Percentiles rank a stretch among this genome's conserved stretches.
These are phyloP conservation scores for Pichia sp. DNA, from an alignment of 1,139 yeast species.

Conservation along the genomic window DNA sequence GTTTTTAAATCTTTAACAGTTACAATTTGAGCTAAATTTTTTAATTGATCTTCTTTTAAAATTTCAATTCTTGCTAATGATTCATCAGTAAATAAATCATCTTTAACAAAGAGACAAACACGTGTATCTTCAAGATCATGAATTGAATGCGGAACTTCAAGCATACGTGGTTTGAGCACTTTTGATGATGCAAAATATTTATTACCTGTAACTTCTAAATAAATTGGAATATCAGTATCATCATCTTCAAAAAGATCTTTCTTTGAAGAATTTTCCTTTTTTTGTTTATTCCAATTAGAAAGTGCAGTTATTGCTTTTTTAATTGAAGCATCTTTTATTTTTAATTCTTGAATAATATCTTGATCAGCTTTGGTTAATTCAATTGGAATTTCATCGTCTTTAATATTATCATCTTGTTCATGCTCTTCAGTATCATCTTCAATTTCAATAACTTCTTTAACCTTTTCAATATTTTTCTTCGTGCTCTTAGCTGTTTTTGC, in stretches of 20 bases:
- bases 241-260: conserved; percentile 48
- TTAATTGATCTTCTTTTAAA: conserved; percentile 37
- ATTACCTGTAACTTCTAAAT: conserved; percentile 57
- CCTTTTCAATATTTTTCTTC: conserved; percentile 1
- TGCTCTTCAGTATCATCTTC: conserved; percentile 22
- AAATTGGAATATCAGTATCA: conserved; percentile 41
- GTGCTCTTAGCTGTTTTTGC: conserved; percentile 5
- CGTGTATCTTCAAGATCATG: conserved; percentile 43
- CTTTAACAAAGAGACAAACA: conserved; percentile 71
- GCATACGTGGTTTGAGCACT: conserved; percentile 65
- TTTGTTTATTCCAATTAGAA: conserved; percentile 36
- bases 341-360: conserved; percentile 4
- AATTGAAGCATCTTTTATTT: conserved; percentile 21
- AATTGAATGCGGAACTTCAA: conserved; percentile 49
- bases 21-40: conserved; percentile 43
- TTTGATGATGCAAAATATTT: conserved; percentile 59
- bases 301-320: conserved; percentile 50
- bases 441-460: conserved; percentile 10
- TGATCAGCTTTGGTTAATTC: conserved; percentile 35
- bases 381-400: conserved; percentile 28
- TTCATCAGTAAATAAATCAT: conserved; percentile 54
- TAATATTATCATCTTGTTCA: conserved; percentile 13
- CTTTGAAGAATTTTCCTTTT: conserved; percentile 29
- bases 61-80: conserved; percentile 54
- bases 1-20: conserved; percentile 57